A percentile compares a stretch with the other conserved stretches of the same genome.
phyloP scores from a whole-genome alignment of 345 rosid species.

The Eucalyptus pauciflora region DNA sequence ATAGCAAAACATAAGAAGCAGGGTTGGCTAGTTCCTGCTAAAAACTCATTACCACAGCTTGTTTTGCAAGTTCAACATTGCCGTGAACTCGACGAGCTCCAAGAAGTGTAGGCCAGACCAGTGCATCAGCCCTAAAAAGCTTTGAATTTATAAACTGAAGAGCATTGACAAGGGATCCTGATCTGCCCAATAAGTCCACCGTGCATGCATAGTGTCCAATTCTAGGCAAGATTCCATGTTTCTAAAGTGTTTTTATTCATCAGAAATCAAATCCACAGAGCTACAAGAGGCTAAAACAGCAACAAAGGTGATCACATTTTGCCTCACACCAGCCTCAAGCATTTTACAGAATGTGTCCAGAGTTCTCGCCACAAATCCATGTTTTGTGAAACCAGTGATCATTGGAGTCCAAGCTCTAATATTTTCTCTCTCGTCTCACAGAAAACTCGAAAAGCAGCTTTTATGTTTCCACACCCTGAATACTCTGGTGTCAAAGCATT shows the following conservation, averaged over 20 bases:
- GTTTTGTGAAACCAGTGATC: background rate
- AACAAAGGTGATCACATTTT: background rate
- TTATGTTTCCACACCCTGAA: fast-evolving
- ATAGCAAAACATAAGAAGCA: background rate
- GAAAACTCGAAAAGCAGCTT: too few species aligned
- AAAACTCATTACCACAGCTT: background rate
- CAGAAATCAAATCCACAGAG: background rate
- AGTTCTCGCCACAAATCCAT: background rate
- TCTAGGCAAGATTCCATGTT: background rate
- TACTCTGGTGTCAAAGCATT: too few species aligned
- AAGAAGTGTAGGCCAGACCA: background rate
- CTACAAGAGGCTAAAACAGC: background rate
- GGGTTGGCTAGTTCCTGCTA: background rate
- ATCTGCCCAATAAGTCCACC: too few species aligned
- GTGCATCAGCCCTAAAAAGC: background rate
- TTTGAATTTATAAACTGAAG: background rate
- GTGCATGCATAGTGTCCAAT: background rate
- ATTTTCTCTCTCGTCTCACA: too few species aligned
- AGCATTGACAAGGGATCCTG: background rate
- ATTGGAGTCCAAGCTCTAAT: background rate
- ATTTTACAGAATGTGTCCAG: background rate
- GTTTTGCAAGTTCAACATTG: background rate
- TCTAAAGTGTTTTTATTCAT: background rate
- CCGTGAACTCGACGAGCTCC: background rate
- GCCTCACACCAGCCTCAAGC: background rate